Percentiles rank a stretch among this genome's conserved stretches.
These are phyloP conservation scores for Arabidopsis hybrid DNA, from an alignment of 441 rosid genomes.

Conservation along the genomic window DNA sequence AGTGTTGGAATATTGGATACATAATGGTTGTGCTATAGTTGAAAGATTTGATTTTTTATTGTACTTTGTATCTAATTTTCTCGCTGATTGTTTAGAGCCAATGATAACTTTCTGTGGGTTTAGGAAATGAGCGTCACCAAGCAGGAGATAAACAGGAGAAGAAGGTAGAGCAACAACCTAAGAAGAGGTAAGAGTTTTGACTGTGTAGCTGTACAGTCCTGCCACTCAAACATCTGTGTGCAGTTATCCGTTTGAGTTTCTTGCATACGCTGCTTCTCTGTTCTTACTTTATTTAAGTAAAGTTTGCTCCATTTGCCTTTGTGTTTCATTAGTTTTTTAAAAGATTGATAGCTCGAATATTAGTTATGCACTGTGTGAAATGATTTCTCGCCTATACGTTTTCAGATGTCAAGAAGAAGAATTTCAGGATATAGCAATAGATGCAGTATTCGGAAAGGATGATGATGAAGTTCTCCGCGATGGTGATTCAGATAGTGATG, in stretches of 20 bases:
- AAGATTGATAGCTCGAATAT: not conserved
- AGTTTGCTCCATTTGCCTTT: not conserved
- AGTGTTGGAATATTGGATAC: not conserved
- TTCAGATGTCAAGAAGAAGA: slow-evolving; percentile 54
- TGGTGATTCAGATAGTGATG: slow-evolving; percentile 86
- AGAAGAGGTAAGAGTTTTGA: slow-evolving; percentile 55
- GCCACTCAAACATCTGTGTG: not conserved
- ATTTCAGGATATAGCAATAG: slow-evolving; percentile 54
- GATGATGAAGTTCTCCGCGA: slow-evolving; percentile 45
- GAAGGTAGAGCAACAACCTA: slow-evolving; percentile 34
- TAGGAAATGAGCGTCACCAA: slow-evolving; percentile 49
- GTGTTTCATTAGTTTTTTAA: not conserved
- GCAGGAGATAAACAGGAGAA: slow-evolving; percentile 50
- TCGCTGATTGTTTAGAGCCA: not conserved
- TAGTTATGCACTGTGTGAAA: not conserved
- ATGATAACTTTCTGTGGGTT: slow-evolving; percentile 11
- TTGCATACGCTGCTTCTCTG: not conserved
- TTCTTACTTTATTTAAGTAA: no score
- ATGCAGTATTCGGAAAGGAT: slow-evolving; percentile 59
- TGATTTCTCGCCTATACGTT: slow-evolving; percentile 9
- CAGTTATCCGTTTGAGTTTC: not conserved
- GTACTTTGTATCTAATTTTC: not conserved
- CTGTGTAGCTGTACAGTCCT: not conserved
- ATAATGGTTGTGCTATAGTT: not conserved
- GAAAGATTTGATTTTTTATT: not conserved